Percentiles rank a stretch among this genome's conserved stretches.
These are phyloP conservation scores for Phytophthora foliorum DNA, from an alignment of 352 stramenopile genomes.

Conservation along the genomic window DNA sequence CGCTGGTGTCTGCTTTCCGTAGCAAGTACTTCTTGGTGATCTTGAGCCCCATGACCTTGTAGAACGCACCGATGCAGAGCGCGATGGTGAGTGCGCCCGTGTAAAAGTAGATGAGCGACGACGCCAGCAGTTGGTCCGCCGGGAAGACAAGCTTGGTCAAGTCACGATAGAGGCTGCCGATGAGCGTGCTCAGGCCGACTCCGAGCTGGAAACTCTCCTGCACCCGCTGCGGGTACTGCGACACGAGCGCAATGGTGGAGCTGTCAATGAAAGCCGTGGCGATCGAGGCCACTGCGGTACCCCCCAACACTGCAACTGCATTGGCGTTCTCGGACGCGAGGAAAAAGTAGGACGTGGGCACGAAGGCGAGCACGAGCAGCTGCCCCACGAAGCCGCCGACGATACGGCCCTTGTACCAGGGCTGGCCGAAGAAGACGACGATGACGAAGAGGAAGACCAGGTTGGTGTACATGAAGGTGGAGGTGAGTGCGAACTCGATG, in stretches of 20 bases:
- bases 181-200: conserved; percentile 83
- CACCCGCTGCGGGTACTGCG: conserved; percentile 79
- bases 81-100: conserved; percentile 80
- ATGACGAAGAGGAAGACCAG: conserved; percentile 70
- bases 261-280: conserved; percentile 88
- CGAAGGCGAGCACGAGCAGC: conserved; percentile 73
- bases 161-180: conserved; percentile 85
- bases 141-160: conserved; percentile 87
- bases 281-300: conserved; percentile 72
- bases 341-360: conserved; percentile 85
- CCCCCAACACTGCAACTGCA: conserved; percentile 67
- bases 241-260: conserved; percentile 83
- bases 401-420: conserved; percentile 79
- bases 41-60: conserved; percentile 60
- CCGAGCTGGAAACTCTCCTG: conserved; percentile 88
- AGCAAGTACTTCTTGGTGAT: conserved; percentile 69
- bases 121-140: conserved; percentile 60
- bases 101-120: conserved; percentile 89
- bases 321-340: conserved; percentile 74
- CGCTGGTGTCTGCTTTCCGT: conserved; percentile 39
- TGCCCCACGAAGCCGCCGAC: conserved; percentile 85
- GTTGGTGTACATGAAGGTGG: conserved; percentile 89
- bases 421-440: conserved; percentile 67
- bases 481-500: conserved; percentile 89
- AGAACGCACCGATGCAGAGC: conserved; percentile 83